These are phyloP conservation scores for Tulasnella calospora DNA, from an alignment of 768 basidiomycete genomes.

Conservation along the genomic window DNA sequence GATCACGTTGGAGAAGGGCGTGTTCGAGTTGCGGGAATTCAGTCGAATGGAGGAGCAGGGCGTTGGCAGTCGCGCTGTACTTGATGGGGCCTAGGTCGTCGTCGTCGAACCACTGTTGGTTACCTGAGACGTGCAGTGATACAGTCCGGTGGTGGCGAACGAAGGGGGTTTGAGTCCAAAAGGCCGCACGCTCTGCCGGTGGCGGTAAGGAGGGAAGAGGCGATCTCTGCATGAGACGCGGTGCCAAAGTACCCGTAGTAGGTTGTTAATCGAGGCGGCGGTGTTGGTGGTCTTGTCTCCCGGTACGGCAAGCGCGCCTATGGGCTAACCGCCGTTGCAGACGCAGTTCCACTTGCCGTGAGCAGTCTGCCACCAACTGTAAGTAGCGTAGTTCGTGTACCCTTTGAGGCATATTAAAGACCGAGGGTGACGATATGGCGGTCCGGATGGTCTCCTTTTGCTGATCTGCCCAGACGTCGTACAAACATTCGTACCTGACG, in stretches of 20 bases:
- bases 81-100: constrained; percentile 92
- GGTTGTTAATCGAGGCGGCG: constrained; percentile 64
- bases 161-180: constrained; percentile 60
- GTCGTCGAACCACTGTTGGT: constrained; percentile 76
- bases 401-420: constrained; percentile 54
- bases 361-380: constrained; percentile 73
- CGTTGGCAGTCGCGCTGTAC: constrained; percentile 87
- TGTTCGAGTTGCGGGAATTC: constrained; percentile 67
- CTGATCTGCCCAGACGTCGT: constrained; percentile 70
- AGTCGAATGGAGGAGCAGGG: constrained; percentile 70
- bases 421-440: constrained; percentile 76
- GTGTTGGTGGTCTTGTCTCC: constrained; percentile 70
- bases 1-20: constrained; percentile 87
- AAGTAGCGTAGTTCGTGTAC: constrained; percentile 42
- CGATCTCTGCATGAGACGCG: constrained; percentile 84
- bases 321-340: constrained; percentile 85
- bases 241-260: constrained; percentile 74
- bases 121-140: constrained; percentile 73
- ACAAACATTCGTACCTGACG: constrained; percentile 94
- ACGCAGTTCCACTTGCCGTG: constrained; percentile 98
- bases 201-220: constrained; percentile 72
- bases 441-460: constrained; percentile 65
- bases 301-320: constrained; percentile 86
- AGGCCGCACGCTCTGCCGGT: constrained; percentile 89
- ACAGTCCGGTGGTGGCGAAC: constrained; percentile 67